A percentile compares a stretch with the other conserved stretches of the same genome.
Evolutionary conservation across 257 asterid species (phyloP).

Genomic region (Eustoma russellianum): DNA sequence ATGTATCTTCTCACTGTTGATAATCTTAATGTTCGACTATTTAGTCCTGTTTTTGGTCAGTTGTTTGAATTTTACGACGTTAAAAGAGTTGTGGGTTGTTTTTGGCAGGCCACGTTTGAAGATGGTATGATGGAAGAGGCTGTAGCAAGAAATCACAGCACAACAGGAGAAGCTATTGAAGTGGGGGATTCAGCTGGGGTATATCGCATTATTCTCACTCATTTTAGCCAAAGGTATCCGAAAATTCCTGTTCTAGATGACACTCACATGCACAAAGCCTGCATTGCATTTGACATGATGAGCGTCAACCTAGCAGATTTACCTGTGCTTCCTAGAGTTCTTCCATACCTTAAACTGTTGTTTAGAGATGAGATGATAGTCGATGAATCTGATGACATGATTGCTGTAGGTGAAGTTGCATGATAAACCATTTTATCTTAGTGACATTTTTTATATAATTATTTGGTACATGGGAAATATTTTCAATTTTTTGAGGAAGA

Average conservation of each 20-base stretch:
- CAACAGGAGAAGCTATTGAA: slow-evolving; percentile 79
- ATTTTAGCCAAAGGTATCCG: slow-evolving; percentile 96
- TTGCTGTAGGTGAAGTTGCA: slow-evolving; percentile 29
- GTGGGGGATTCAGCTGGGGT: slow-evolving; percentile 73
- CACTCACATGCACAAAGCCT: slow-evolving; percentile 60
- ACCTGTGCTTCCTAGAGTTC: slow-evolving; percentile 62
- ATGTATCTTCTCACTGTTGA: not conserved
- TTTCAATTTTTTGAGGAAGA: no score
- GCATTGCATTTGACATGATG: slow-evolving; percentile 95
- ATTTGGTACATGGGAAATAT: no score
- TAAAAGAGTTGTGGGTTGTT: not conserved
- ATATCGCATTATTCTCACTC: slow-evolving; percentile 77
- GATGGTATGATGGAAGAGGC: slow-evolving; percentile 82
- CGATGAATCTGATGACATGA: slow-evolving; percentile 63
- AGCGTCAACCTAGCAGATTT: slow-evolving; percentile 81
- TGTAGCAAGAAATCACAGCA: slow-evolving; percentile 77
- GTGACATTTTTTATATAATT: no score
- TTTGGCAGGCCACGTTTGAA: slow-evolving; percentile 82
- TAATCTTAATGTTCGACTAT: not conserved
- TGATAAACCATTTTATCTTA: no score
- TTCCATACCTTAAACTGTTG: slow-evolving; percentile 68
- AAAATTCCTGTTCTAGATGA: slow-evolving; percentile 84
- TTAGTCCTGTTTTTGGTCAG: not conserved
- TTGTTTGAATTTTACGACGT: not conserved
- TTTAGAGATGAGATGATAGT: slow-evolving; percentile 60